Base-by-base conservation (phyloP, 768 basidiomycete species). In the Sarcodon aspratus region DNA sequence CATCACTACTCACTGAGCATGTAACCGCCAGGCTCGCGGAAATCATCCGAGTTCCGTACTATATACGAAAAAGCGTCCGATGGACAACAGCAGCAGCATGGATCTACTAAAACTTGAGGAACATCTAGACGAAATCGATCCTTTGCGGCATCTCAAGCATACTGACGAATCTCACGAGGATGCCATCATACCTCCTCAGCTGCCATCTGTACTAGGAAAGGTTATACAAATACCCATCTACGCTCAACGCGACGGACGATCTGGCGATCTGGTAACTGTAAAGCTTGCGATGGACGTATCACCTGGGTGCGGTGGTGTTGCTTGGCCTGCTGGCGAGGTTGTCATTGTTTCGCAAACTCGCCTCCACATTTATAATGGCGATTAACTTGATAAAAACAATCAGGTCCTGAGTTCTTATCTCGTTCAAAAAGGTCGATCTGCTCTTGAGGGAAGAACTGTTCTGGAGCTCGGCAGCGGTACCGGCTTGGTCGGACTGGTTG, bases 241-340 rank as follows among this genome's bases (percentile, higher is more conserved):
- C 83, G 45, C 65, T 70, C 2, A 69, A 70, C 50, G 53, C 63
- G 21, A 44, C 51, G 21, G 18, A 43, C 40, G 48, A 35, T 44
- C 44, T 52, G 35, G 17, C 38, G 37, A 35, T 44, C 61, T 64
- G 18, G 54, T 83, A 49, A 51, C 60, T 3, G 68, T 82, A 49
- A 64, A 63, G 38, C 73, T 94, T 36, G 66, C 70, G 17, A 75
- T 93, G 3, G 89, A 94, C 61, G 80, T 90, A 7, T 71, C 80
- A 38, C 87, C 88, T 13, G 93, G 93, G 1, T 96, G 93, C 61
- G 93, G 93, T 11, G 93, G 93, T 5, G 76, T 93, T 36, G 81
- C 87, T 2, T 95, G 93, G 93, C 89, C 89, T 4, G 88, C 92
- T 7, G 93, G 91, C 55, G 79, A 90, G 76, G 91, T 91, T 55